Base-by-base conservation (phyloP, 2,329 filamentous ascomycete genomes). In the Pezizomycotina sp. region DNA sequence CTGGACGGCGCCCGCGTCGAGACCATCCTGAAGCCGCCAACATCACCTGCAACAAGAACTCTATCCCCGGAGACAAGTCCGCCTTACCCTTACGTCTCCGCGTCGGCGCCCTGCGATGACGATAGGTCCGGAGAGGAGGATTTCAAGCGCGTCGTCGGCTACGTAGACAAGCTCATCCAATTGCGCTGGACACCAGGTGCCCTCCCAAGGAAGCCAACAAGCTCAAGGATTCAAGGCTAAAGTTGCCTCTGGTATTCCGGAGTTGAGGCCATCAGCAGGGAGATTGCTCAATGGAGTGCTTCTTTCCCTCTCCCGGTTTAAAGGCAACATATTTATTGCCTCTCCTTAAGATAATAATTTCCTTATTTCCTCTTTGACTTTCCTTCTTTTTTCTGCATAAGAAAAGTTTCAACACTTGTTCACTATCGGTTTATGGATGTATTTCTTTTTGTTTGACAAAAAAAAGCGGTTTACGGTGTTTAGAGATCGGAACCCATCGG, bases 21-120 rank as follows among this genome's bases (percentile, higher is more conserved):
- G 69, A 77, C 81, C 45, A 78, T 98, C 42, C 76, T 98, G 13
- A 89, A 98, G 67, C 79, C 60, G 89, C 93, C 63, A 92, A 92
- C 68, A 92, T 98, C 60, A 84, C 89, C 46, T 92, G 83, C 72
- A 98, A 98, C 75, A 98, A 98, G 75, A 98, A 98, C 73, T 77
- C 81, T 43, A 89, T 92, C 42, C 89, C 89, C 25, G 89, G 89
- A 47, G 89, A 98, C 69, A 93, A 92, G 69, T 92, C 81, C 41
- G 89, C 89, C 31, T 71, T 98, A 50, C 92, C 82, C 47, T 89
- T 89, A 36, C 82, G 89, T 66, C 76, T 98, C 60, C 82, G 89
- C 52, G 92, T 98, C 53, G 89, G 89, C 55, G 89, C 84, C 28
- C 89, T 30, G 89, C 89, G 59, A 98, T 98, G 89, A 92, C 84